phyloP scores from a whole-genome alignment of 495 filamentous ascomycete species.

The Neurospora sp. region DNA sequence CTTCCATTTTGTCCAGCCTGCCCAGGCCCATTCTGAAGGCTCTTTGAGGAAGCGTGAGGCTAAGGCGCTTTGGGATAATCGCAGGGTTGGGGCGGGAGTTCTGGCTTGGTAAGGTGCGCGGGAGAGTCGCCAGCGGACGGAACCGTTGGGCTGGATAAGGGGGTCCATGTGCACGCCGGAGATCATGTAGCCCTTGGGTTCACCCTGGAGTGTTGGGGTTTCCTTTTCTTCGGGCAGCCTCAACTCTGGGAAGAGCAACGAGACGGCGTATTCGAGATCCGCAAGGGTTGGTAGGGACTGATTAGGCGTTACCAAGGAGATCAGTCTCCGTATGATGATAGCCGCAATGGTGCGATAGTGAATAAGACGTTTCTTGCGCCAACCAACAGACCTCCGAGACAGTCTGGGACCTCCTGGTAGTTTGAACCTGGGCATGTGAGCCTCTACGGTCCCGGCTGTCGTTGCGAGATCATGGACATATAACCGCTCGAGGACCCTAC shows the following conservation, averaged over 20 bases:
- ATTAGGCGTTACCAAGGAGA: constrained; percentile 32
- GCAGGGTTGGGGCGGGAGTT: constrained; percentile 6
- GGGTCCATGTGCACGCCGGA: constrained; percentile 46
- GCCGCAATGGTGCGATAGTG: constrained; percentile 30
- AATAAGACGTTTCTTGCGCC: constrained; percentile 17
- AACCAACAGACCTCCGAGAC: constrained; percentile 4
- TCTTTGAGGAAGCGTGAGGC: background rate
- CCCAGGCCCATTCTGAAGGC: constrained; percentile 4
- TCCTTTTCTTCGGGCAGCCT: background rate
- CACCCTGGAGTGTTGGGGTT: background rate
- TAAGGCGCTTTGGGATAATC: constrained; percentile 7
- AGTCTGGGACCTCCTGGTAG: constrained; percentile 5
- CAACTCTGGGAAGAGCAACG: constrained; percentile 28
- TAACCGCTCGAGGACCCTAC: constrained; percentile 18
- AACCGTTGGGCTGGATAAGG: constrained; percentile 12
- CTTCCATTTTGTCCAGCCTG: constrained; percentile 30
- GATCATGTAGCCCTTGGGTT: constrained; percentile 40
- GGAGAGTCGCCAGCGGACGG: constrained; percentile 29
- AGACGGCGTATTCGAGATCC: constrained; percentile 26
- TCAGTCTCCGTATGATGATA: constrained; percentile 26
- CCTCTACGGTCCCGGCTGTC: constrained; percentile 28
- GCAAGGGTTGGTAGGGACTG: constrained; percentile 5
- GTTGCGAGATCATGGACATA: constrained; percentile 31
- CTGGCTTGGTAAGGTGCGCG: constrained; percentile 28
- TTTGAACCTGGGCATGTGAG: constrained; percentile 28